These are phyloP conservation scores for Fusarium udum DNA, from an alignment of 2,329 filamentous ascomycete genomes.

Conservation along the genomic window DNA sequence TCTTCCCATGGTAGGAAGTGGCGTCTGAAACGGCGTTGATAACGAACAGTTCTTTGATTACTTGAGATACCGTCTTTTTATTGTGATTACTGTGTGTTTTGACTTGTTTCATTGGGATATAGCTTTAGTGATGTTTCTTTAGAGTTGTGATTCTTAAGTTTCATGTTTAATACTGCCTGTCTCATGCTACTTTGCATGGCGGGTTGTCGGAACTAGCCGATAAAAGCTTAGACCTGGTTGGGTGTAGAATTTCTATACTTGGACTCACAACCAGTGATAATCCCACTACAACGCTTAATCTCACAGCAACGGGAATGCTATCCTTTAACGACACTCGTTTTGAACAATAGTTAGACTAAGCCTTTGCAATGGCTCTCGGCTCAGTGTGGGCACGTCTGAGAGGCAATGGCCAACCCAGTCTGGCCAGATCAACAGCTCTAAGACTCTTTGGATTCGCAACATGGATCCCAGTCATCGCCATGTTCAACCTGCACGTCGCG, in stretches of 20 bases:
- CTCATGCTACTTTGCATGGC: background rate
- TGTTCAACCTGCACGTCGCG: constrained; percentile 69
- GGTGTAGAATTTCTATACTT: constrained; percentile 21
- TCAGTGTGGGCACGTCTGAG: constrained; percentile 51
- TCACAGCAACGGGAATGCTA: constrained; percentile 13
- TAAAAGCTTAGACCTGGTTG: constrained; percentile 30
- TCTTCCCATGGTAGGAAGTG: constrained; percentile 41
- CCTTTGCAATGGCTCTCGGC: constrained; percentile 46
- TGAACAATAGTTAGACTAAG: constrained; percentile 3
- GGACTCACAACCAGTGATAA: constrained; percentile 4
- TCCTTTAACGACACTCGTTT: background rate
- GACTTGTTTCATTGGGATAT: background rate
- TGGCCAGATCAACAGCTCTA: constrained; percentile 50
- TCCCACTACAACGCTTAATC: background rate
- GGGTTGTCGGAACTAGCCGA: constrained; percentile 31
- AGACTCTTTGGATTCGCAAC: constrained; percentile 64
- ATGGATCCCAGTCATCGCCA: constrained; percentile 70
- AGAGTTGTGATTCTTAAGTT: background rate
- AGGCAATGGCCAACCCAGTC: constrained; percentile 36
- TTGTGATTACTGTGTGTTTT: background rate
- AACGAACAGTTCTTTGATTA: constrained; percentile 39
- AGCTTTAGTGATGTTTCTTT: background rate
- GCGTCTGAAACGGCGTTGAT: constrained; percentile 44
- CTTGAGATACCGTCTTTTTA: background rate
- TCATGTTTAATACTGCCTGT: background rate